Base-by-base conservation (phyloP, 2,329 filamentous ascomycete genomes). In the Sporothrix globosa region DNA sequence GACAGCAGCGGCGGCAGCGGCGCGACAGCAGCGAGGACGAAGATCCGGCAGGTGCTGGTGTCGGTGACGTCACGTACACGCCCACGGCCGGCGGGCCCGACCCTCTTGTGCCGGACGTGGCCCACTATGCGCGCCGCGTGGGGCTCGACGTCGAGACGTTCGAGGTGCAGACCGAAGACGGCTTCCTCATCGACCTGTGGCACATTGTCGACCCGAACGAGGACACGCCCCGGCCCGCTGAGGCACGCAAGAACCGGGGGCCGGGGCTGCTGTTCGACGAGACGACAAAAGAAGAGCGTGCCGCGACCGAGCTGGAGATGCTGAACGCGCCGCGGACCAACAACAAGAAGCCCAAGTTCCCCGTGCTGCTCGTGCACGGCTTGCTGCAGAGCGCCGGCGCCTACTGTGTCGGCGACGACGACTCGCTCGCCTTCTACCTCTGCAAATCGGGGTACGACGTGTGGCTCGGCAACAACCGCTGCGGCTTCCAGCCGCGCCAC, bases 401-500 rank as follows among this genome's bases (percentile, higher is more conserved):
- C 0, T 97, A 93, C 77, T 97, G 93, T 79, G 90, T 90, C 74
- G 97, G 95, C 77, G 94, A 97, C 76, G 93, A 97, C 73, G 89
- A 93, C 74, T 95, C 91, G 34, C 85, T 97, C 9, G 94, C 95
- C 0, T 97, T 97, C 80, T 97, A 91, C 82, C 88, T 98, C 9
- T 93, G 92, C 79, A 97, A 97, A 80, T 89, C 91, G 0, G 94
- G 94, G 1, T 97, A 93, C 79, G 95, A 98, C 78, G 92, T 98
- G 52, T 98, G 94, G 94, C 84, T 97, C 19, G 95, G 95, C 4
- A 97, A 97, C 81, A 97, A 97, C 77, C 87, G 95, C 24, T 97
- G 93, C 77, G 94, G 94, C 1, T 93, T 96, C 79, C 83, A 86
- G 0, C 94, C 95, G 0, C 87, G 89, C 73, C 95, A 98, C 77